Base-by-base conservation (phyloP, 2,329 filamentous ascomycete genomes). In the Sordariomycetes sp. region DNA sequence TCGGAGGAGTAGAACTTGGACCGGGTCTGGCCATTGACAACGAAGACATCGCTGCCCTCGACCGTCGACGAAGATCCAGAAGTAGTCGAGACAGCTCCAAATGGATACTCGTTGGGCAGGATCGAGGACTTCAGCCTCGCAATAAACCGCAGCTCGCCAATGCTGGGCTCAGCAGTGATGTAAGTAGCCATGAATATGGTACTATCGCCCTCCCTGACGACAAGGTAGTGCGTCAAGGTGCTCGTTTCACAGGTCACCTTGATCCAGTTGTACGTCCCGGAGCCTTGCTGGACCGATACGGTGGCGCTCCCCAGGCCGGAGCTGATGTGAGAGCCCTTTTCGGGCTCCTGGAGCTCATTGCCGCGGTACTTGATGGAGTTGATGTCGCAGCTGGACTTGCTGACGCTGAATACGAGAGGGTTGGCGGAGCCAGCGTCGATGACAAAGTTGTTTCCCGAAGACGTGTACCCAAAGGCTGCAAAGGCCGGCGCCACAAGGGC, bases 1-100 rank as follows among this genome's bases (percentile, higher is more conserved):
- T 79, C 63, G 38, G 72, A 76, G 3, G 74, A 79, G 58, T 79
- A 83, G 61, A 82, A 83, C 53, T 83, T 83, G 54, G 71, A 76
- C 25, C 78, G 69, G 0, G 78, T 82, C 50, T 82, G 60, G 16
- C 75, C 71, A 41, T 62, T 55, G 29, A 82, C 73, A 8, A 75
- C 39, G 46, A 70, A 82, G 37, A 74, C 69, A 38, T 75, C 71
- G 1, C 63, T 68, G 27, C 66, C 77, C 49, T 82, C 78, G 33
- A 82, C 61, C 4, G 58, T 52, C 3, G 69, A 61, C 8, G 59
- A 61, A 20, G 65, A 65, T 19, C 64, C 66, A 2, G 55, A 57
- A 1, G 73, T 80, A 17, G 64, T 74, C 1, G 76, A 79, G 4
- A 61, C 72, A 4, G 56, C 55, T 19, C 68, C 70, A 39, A 69